These are phyloP conservation scores for Schizopora paradoxa DNA, from an alignment of 1,284 basidiomycete species.

Conservation along the genomic window DNA sequence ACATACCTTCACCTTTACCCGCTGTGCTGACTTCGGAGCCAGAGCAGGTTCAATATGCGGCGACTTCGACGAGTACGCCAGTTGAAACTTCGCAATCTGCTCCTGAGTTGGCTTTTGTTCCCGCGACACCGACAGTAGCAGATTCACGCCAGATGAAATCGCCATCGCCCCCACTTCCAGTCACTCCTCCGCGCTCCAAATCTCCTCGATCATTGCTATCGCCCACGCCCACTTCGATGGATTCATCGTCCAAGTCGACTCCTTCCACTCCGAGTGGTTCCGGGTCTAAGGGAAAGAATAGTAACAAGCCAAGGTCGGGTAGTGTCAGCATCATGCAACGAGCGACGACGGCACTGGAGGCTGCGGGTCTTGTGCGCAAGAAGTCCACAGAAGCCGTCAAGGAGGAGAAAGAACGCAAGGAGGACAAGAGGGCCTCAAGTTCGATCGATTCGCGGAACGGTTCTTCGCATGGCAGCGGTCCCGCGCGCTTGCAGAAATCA, in stretches of 20 bases:
- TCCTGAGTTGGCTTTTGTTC: conserved; percentile 63
- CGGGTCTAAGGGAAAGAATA: conserved; percentile 43
- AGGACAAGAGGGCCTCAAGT: conserved; percentile 33
- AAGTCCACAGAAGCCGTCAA: conserved; percentile 68
- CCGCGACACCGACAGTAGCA: conserved; percentile 61
- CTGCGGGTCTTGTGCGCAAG: conserved; percentile 74
- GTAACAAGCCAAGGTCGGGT: conserved; percentile 63
- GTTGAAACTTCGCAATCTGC: conserved; percentile 33
- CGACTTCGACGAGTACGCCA: conserved; percentile 13
- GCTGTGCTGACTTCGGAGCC: conserved; percentile 10
- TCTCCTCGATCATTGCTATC: conserved; percentile 51
- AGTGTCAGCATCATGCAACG: conserved; percentile 93
- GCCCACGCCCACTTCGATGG: conserved; percentile 52
- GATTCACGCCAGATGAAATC: conserved; percentile 23
- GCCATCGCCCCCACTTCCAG: conserved; percentile 12
- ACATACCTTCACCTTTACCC: conserved; percentile 4
- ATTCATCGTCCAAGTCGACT: conserved; percentile 47
- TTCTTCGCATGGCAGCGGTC: conserved; percentile 48
- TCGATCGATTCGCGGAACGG: conserved; percentile 54
- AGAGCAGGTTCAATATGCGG: conserved; percentile 26
- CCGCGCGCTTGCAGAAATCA: conserved; percentile 61
- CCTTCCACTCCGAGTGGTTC: conserved; percentile 61
- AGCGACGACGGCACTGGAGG: conserved; percentile 79
- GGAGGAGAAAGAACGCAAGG: conserved; percentile 48
- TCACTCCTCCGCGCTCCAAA: conserved; percentile 48